A percentile compares a stretch with the other conserved stretches of the same genome.
Evolutionary conservation across 1,284 basidiomycete genomes (phyloP).

Genomic region (Microbotryomycetes sp.): DNA sequence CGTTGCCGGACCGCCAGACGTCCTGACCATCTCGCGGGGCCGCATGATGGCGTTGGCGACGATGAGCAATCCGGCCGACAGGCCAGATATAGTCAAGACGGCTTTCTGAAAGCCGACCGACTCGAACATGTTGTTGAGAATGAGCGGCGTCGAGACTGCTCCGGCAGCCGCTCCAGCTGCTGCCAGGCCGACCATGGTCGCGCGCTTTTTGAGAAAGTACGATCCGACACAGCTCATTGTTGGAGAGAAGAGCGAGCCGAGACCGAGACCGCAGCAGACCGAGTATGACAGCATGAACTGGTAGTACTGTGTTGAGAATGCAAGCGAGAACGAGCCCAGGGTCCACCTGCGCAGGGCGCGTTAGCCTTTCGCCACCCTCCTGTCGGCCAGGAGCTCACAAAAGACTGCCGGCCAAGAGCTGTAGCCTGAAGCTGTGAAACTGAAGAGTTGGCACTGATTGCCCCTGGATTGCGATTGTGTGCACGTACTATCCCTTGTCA

Average conservation of each 20-base stretch:
- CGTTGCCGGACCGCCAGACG: neutral
- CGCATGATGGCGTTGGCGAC: constrained; percentile 14
- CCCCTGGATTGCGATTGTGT: too few relatives aligned
- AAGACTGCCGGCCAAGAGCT: constrained; percentile 16
- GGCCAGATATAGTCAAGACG: neutral
- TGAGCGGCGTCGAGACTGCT: neutral
- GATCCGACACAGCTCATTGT: constrained; percentile 6
- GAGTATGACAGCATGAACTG: constrained; percentile 22
- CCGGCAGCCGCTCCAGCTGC: neutral
- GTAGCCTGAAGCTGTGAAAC: constrained; percentile 25
- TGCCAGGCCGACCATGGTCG: constrained; percentile 5
- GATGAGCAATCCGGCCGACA: neutral
- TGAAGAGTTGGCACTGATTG: too few relatives aligned
- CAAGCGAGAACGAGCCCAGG: constrained; percentile 19
- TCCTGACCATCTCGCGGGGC: neutral
- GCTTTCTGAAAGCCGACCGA: neutral
- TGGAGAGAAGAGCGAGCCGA: constrained; percentile 6
- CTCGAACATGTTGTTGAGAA: neutral
- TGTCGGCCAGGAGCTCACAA: too few relatives aligned
- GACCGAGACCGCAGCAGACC: constrained; percentile 4
- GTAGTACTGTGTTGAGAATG: constrained; percentile 8
- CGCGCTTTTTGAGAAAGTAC: constrained; percentile 9
- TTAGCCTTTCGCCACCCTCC: too few relatives aligned
- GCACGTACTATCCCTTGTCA: constrained; percentile 17
- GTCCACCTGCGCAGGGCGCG: constrained; percentile 14